phyloP scores from a whole-genome alignment of 306 rosid genomes.

The Lablab purpureus region DNA sequence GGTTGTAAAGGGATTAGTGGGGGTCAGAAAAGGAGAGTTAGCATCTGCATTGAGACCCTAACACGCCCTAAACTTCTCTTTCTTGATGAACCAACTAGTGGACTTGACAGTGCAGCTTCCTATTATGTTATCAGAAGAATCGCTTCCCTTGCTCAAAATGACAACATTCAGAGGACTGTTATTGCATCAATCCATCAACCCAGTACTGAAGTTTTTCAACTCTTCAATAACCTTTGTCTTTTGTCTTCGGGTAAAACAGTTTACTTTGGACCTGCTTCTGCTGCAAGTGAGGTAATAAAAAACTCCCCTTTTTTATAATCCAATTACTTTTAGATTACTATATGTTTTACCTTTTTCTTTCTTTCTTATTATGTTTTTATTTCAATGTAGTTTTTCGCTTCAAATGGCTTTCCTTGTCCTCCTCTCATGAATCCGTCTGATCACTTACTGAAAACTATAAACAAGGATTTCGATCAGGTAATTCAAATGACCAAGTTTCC shows the following conservation, averaged over 20 bases:
- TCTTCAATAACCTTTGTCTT: conserved; percentile 72
- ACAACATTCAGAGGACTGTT: conserved; percentile 54
- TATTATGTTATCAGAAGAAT: conserved; percentile 74
- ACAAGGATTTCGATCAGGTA: conserved; percentile 77
- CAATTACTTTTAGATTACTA: background rate
- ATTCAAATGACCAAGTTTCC: background rate
- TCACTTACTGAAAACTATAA: conserved; percentile 73
- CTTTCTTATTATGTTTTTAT: background rate
- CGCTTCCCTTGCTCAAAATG: conserved; percentile 44
- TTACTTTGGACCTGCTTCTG: conserved; percentile 75
- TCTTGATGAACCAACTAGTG: conserved; percentile 68
- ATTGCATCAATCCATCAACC: conserved; percentile 81
- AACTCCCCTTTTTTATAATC: background rate
- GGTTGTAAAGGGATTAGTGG: conserved; percentile 60
- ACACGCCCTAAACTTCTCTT: conserved; percentile 56
- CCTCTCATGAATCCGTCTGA: conserved; percentile 69
- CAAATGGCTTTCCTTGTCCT: conserved; percentile 72
- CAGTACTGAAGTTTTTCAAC: conserved; percentile 72
- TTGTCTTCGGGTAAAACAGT: conserved; percentile 65
- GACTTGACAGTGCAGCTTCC: conserved; percentile 88
- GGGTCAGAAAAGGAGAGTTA: conserved; percentile 59
- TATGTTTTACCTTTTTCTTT: background rate
- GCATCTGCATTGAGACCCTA: conserved; percentile 60
- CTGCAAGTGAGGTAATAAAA: conserved; percentile 55
- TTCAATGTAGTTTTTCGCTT: conserved; percentile 61